Evolutionary conservation across 225 moss, liverwort and hornwort genomes (phyloP).

Genomic region (Neckera pumila): DNA sequence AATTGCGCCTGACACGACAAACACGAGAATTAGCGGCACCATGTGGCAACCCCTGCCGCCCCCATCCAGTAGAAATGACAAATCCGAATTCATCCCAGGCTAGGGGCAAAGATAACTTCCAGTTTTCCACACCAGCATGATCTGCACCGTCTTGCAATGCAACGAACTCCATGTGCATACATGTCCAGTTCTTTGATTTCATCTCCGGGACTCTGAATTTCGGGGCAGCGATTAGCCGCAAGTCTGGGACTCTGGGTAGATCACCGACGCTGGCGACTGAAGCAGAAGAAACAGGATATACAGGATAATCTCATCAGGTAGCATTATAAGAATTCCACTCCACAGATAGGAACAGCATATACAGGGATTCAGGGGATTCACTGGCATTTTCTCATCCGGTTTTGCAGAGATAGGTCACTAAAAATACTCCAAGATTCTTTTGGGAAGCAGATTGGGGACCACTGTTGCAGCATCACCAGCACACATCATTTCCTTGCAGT

Average conservation of each 20-base stretch:
- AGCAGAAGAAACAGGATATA: neutral
- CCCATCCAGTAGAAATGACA: neutral
- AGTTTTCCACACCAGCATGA: neutral
- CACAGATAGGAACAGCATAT: neutral
- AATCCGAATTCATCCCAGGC: neutral
- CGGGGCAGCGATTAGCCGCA: neutral
- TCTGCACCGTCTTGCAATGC: neutral
- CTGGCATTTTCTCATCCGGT: neutral
- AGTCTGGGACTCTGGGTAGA: neutral
- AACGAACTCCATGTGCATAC: neutral
- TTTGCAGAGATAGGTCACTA: neutral
- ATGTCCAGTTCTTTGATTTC: neutral
- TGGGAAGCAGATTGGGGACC: neutral
- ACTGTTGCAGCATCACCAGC: neutral
- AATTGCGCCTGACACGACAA: constrained; percentile 15
- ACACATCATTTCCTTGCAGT: neutral
- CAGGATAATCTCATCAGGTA: neutral
- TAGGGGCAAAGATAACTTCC: neutral
- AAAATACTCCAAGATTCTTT: neutral
- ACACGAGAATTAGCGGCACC: neutral
- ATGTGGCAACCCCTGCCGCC: neutral
- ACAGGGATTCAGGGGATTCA: neutral
- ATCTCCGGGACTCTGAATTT: neutral
- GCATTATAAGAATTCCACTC: neutral
- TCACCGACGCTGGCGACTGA: neutral